A percentile compares a stretch with the other conserved stretches of the same genome.
These are phyloP conservation scores for Hypoxylon cercidicola DNA, from an alignment of 495 filamentous ascomycete species.

Conservation along the genomic window DNA sequence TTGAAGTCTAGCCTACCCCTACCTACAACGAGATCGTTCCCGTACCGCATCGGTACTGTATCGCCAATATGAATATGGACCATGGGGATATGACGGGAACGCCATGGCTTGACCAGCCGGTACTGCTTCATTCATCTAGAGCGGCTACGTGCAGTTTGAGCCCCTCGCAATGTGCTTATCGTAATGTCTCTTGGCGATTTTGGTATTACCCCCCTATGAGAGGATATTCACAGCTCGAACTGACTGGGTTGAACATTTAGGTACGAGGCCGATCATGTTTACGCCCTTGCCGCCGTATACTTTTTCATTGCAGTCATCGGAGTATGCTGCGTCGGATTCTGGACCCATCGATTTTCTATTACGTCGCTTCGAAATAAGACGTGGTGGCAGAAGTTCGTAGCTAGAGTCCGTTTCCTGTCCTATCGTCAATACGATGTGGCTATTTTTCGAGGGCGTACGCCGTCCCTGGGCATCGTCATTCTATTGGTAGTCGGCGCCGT, in stretches of 20 bases:
- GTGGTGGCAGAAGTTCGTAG: slow-evolving; percentile 28
- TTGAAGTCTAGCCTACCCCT: background rate
- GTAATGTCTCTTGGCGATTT: slow-evolving; percentile 57
- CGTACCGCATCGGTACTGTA: slow-evolving; percentile 2
- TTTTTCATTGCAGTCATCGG: slow-evolving; percentile 60
- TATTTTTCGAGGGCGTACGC: slow-evolving; percentile 52
- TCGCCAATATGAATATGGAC: slow-evolving; percentile 36
- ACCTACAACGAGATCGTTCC: background rate
- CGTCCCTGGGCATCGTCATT: slow-evolving; percentile 56
- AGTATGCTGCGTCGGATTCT: slow-evolving; percentile 57
- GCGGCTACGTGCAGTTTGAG: slow-evolving; percentile 58
- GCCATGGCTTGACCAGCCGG: slow-evolving; percentile 59
- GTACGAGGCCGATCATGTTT: slow-evolving; percentile 66
- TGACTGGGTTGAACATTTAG: slow-evolving; percentile 31
- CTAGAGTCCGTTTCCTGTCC: slow-evolving; percentile 37
- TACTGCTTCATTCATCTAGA: slow-evolving; percentile 60
- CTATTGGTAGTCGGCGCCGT: slow-evolving; percentile 53
- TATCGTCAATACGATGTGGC: slow-evolving; percentile 55
- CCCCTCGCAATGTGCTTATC: slow-evolving; percentile 59
- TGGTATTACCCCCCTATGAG: slow-evolving; percentile 50
- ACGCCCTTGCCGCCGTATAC: slow-evolving; percentile 59
- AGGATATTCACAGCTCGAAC: background rate
- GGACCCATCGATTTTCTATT: slow-evolving; percentile 36
- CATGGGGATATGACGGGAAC: slow-evolving; percentile 28
- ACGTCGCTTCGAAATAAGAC: slow-evolving; percentile 12